Evolutionary conservation across 2,329 filamentous ascomycete species (phyloP).

Genomic region (Macrophomina pseudophaseolina): DNA sequence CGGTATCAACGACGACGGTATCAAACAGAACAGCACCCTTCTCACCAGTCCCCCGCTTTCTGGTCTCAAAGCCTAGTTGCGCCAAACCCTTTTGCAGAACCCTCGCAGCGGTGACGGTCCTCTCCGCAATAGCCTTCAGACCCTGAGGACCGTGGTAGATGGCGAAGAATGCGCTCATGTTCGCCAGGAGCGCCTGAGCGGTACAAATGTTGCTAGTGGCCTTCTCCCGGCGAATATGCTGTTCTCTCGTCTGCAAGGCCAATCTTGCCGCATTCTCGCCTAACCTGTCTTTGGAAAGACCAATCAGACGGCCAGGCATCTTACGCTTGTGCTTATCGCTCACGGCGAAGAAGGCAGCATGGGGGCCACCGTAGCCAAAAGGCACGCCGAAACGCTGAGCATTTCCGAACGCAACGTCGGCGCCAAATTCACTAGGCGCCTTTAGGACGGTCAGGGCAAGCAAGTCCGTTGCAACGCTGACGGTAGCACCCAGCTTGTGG

Average conservation of each 20-base stretch:
- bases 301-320: conserved; percentile 88
- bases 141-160: conserved; percentile 90
- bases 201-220: conserved; percentile 98
- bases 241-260: conserved; percentile 89
- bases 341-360: conserved; percentile 94
- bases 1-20: conserved; percentile 70
- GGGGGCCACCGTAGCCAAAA: conserved; percentile 90
- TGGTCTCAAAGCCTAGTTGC: conserved; percentile 67
- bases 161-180: conserved; percentile 95
- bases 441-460: conserved; percentile 85
- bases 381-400: conserved; percentile 91
- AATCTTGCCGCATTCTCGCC: conserved; percentile 82
- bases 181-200: conserved; percentile 88
- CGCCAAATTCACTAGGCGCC: conserved; percentile 91
- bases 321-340: conserved; percentile 91
- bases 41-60: conserved; percentile 60
- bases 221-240: conserved; percentile 95
- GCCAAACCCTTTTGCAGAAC: conserved; percentile 70
- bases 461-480: conserved; percentile 88
- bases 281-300: conserved; percentile 87
- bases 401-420: conserved; percentile 93
- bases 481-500: conserved; percentile 76
- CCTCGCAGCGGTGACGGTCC: conserved; percentile 72
- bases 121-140: conserved; percentile 80
- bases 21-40: conserved; percentile 73